Evolutionary conservation across 306 rosid species (phyloP).

Genomic region (Argentina anserina): DNA sequence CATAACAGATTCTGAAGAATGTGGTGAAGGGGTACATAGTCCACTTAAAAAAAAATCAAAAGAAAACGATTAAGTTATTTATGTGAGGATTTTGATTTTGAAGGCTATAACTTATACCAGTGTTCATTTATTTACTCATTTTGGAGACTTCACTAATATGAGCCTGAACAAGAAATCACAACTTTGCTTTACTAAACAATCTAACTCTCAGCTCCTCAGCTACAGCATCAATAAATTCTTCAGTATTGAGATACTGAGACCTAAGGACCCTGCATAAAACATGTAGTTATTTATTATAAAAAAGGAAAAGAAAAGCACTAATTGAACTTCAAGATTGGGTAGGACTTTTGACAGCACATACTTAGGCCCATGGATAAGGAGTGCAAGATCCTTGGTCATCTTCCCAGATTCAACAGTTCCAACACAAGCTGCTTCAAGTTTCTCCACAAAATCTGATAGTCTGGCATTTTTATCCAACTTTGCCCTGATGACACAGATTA

Average conservation of each 20-base stretch:
- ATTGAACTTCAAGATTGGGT: not conserved
- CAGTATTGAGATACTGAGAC: constrained; percentile 66
- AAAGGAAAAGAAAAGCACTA: not conserved
- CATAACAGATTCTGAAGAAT: not conserved
- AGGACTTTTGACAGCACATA: constrained; percentile 30
- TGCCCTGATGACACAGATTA: constrained; percentile 49
- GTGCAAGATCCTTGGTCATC: constrained; percentile 97
- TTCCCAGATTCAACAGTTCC: constrained; percentile 80
- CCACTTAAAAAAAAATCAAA: not conserved
- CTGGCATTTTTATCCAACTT: constrained; percentile 74
- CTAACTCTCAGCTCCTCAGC: constrained; percentile 58
- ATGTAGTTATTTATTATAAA: constrained; percentile 13
- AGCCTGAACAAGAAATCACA: constrained; percentile 10
- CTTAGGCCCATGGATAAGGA: constrained; percentile 79
- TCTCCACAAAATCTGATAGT: constrained; percentile 57
- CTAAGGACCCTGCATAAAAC: constrained; percentile 55
- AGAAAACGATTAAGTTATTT: not conserved
- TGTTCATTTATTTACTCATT: not conserved
- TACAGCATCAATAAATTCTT: constrained; percentile 81
- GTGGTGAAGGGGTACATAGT: not conserved
- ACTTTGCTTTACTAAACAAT: constrained; percentile 44
- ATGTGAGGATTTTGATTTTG: not conserved
- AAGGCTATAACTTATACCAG: not conserved
- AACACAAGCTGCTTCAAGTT: constrained; percentile 78
- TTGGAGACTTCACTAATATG: not conserved